Evolutionary conservation across 2,329 filamentous ascomycete genomes (phyloP).

Genomic region (Pyrenophora seminiperda): DNA sequence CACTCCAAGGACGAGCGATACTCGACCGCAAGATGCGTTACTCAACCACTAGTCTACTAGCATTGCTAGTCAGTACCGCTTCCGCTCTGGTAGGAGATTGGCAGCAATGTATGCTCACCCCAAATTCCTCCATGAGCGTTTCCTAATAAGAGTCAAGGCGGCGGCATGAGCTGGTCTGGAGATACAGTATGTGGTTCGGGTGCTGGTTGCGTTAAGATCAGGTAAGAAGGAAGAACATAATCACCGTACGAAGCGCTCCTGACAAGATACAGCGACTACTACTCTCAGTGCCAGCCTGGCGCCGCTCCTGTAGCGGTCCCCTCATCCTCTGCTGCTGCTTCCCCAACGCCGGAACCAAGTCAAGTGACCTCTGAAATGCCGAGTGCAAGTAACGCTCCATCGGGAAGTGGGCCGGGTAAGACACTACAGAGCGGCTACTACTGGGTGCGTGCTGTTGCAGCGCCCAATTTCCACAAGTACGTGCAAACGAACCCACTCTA

Average conservation of each 20-base stretch:
- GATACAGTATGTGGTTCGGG: constrained; percentile 32
- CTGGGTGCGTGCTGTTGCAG: constrained; percentile 63
- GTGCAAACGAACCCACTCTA: constrained; percentile 45
- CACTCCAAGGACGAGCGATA: not conserved
- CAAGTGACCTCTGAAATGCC: constrained; percentile 18
- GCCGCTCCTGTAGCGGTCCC: constrained; percentile 24
- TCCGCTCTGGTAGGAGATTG: constrained; percentile 37
- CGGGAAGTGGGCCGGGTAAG: constrained; percentile 47
- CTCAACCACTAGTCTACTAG: constrained; percentile 23
- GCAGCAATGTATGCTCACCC: constrained; percentile 39
- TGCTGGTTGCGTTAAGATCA: constrained; percentile 41
- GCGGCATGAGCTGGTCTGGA: constrained; percentile 35
- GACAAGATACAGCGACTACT: constrained; percentile 38
- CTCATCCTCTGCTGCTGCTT: constrained; percentile 17
- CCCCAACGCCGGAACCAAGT: constrained; percentile 19
- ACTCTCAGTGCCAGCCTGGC: constrained; percentile 51
- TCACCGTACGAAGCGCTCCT: constrained; percentile 1
- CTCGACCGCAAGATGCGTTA: constrained; percentile 29
- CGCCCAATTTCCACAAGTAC: constrained; percentile 60
- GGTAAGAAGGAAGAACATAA: constrained; percentile 20
- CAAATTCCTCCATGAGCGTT: not conserved
- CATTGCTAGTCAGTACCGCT: constrained; percentile 30
- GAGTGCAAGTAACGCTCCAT: constrained; percentile 29
- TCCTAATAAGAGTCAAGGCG: constrained; percentile 27
- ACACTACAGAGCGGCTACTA: constrained; percentile 59